Evolutionary conservation across 495 filamentous ascomycete species (phyloP).

Genomic region (Xylaria venustula): DNA sequence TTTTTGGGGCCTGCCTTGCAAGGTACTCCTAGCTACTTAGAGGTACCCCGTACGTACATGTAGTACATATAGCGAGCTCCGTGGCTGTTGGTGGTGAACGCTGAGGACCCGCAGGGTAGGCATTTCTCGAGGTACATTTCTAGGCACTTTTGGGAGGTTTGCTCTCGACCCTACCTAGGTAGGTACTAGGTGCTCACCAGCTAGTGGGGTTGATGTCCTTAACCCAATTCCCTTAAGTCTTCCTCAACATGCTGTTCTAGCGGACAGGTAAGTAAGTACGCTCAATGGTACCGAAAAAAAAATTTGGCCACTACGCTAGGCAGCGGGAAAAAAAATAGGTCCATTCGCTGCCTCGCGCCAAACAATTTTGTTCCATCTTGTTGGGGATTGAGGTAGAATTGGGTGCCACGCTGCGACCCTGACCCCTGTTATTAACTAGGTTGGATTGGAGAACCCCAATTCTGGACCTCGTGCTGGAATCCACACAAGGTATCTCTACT

Average conservation of each 20-base stretch:
- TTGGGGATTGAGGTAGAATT: constrained; percentile 30
- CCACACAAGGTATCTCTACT: constrained; percentile 15
- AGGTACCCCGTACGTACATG: no score
- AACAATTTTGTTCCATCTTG: constrained; percentile 29
- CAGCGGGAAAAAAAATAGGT: not conserved
- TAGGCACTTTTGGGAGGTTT: not conserved
- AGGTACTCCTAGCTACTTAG: no score
- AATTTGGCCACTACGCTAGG: not conserved
- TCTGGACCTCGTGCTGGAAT: not conserved
- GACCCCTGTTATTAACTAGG: constrained; percentile 13
- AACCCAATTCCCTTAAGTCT: not conserved
- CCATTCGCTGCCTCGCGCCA: constrained; percentile 18
- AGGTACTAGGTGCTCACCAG: no score
- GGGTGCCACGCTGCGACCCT: constrained; percentile 20
- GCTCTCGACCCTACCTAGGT: no score
- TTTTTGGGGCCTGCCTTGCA: constrained; percentile 4
- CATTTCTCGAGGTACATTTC: not conserved
- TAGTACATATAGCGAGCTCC: no score
- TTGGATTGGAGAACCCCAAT: constrained; percentile 1
- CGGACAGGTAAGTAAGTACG: not conserved
- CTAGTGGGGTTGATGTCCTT: constrained; percentile 1
- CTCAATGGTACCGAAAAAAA: not conserved
- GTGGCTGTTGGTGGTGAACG: no score
- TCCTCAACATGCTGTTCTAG: constrained; percentile 4
- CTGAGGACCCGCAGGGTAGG: not conserved